Conservation (phyloP, 169 alveolate species). For the Perkinsus marinus region DNA sequence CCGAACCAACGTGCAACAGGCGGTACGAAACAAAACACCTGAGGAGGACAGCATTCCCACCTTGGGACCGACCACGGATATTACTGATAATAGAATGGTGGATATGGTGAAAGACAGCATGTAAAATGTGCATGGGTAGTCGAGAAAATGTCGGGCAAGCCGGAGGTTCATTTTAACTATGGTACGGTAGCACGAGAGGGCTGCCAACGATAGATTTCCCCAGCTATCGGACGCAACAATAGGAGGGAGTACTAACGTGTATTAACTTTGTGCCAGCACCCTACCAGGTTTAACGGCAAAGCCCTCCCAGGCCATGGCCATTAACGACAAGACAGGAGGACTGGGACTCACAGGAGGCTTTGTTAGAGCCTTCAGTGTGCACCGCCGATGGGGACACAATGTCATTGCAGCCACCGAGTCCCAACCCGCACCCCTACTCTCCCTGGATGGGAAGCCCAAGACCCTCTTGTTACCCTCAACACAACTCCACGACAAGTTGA, state of each 20-base stretch:
- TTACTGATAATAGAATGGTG: not conserved
- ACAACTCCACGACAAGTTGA: not conserved
- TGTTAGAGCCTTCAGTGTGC: no score
- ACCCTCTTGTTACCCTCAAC: no score
- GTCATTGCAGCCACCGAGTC: no score
- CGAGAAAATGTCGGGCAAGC: not conserved
- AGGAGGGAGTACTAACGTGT: not conserved
- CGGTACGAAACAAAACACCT: not conserved
- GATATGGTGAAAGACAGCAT: not conserved
- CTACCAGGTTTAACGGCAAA: not conserved
- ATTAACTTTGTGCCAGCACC: not conserved
- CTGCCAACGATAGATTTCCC: no score
- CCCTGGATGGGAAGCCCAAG: no score
- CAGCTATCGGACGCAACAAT: no score
- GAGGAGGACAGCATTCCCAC: not conserved
- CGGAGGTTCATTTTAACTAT: not conserved
- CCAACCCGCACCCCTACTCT: no score
- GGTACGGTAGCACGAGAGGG: no score
- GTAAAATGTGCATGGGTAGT: not conserved
- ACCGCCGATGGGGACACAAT: no score
- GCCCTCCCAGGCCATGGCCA: not conserved
- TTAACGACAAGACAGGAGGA: not conserved
- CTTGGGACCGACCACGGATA: not conserved
- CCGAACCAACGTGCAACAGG: not conserved
- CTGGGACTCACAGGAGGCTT: not conserved